A percentile compares a stretch with the other conserved stretches of the same genome.
These are phyloP conservation scores for Draba incana DNA, from an alignment of 345 rosid genomes.

Conservation along the genomic window DNA sequence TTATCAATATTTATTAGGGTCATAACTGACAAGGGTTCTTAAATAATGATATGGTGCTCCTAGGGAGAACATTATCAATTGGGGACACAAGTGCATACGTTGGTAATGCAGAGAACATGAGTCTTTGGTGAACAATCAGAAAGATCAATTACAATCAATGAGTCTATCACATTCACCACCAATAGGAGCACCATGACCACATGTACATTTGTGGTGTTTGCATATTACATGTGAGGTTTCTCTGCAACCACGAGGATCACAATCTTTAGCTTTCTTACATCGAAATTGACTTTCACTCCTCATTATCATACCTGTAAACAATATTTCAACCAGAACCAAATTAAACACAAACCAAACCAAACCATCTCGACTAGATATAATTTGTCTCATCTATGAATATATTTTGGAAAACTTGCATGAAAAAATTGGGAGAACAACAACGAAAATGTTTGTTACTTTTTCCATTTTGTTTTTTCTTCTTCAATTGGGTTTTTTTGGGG, in stretches of 20 bases:
- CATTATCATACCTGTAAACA: not conserved
- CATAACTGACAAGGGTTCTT: too few species aligned
- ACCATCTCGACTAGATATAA: too few species aligned
- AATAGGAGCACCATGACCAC: conserved; percentile 13
- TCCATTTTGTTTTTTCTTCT: not conserved
- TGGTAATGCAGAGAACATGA: not conserved
- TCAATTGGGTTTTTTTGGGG: not conserved
- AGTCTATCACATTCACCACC: not conserved
- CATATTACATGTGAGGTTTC: not conserved
- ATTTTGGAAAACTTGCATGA: conserved; percentile 11
- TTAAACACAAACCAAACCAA: not conserved
- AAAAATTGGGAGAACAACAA: not conserved
- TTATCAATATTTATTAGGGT: too few species aligned
- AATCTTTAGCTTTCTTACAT: not conserved
- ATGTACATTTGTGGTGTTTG: not conserved
- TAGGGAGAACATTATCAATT: not conserved
- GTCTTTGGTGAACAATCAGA: not conserved
- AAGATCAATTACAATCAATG: not conserved
- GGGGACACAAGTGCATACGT: not conserved
- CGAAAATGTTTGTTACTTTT: not conserved
- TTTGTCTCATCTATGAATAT: too few species aligned
- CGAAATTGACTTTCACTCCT: not conserved
- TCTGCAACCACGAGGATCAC: conserved; percentile 18
- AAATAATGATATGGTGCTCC: too few species aligned
- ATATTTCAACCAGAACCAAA: not conserved